Evolutionary conservation across 2,329 filamentous ascomycete species (phyloP), one percentile per base, ranked within the genome.

Genomic region (Ophiosphaerella korrae): DNA sequence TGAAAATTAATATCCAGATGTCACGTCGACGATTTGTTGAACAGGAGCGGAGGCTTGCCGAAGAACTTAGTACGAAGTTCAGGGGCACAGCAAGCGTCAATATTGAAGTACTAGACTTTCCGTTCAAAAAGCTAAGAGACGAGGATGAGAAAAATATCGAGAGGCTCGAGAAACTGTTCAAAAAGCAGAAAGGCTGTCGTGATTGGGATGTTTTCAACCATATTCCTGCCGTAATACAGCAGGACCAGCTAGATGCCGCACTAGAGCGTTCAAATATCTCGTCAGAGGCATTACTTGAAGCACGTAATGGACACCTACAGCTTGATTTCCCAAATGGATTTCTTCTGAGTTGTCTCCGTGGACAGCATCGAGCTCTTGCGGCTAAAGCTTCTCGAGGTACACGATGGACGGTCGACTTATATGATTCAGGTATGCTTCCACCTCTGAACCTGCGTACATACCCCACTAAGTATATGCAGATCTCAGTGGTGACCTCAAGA

Each of bases 81-180:
- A 43, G 44, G 44, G 50, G 50, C 18, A 39, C 45, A 7, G 50
- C 50, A 11, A 42, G 50, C 14, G 33, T 52, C 14, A 42, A 48
- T 2, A 13, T 52, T 16, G 38, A 34, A 13, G 39, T 44, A 32
- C 39, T 52, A 12, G 18, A 52, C 33, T 52, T 52, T 35, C 29
- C 5, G 24, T 35, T 14, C 16, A 26, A 26, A 26, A 26, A 26
- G 24, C 24, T 26, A 26, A 26, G 24, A 26, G 42, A 45, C 14
- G 34, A 45, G 32, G 47, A 50, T 29, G 34, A 45, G 14, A 32
- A 50, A 29, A 45, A 50, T 38, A 26, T 36, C 6, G 26, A 37
- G 21, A 50, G 47, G 38, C 40, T 50, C 16, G 31, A 45, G n/a
- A 44, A 45, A 39, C 34, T 50, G 5, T 45, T 50, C 24, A 21